phyloP scores from a whole-genome alignment of 345 rosid genomes.

The Populus euphratica region DNA sequence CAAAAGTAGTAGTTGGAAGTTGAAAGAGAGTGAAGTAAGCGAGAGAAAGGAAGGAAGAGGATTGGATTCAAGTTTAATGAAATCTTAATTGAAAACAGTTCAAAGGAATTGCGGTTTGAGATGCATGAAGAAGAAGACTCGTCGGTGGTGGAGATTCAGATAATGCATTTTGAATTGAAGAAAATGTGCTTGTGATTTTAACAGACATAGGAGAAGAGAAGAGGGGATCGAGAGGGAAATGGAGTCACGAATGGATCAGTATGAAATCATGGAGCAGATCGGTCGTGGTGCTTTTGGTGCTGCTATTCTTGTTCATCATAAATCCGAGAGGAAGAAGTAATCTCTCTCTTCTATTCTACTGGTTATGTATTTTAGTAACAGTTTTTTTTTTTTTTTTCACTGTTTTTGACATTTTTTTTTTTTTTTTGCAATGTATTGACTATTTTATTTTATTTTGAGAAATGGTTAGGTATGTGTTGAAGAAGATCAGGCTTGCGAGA shows the following conservation, averaged over 20 bases:
- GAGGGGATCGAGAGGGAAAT: constrained; percentile 24
- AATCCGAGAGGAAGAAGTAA: constrained; percentile 87
- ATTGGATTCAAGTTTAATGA: too few species aligned
- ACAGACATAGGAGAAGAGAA: background rate
- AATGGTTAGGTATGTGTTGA: constrained; percentile 74
- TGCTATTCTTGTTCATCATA: constrained; percentile 91
- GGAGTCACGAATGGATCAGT: constrained; percentile 99
- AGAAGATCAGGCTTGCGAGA: constrained; percentile 95
- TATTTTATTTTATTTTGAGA: background rate
- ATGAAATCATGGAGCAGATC: constrained; percentile 99
- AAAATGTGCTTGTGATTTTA: constrained; percentile 3
- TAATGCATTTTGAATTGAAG: background rate
- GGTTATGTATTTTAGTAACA: background rate
- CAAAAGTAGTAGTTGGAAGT: background rate
- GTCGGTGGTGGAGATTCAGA: background rate
- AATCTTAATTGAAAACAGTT: too few species aligned
- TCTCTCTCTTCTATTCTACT: background rate
- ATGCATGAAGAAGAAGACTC: constrained; percentile 7
- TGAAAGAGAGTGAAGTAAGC: background rate
- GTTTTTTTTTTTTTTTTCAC: background rate
- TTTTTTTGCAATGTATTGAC: background rate
- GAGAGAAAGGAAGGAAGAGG: background rate
- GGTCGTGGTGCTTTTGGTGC: constrained; percentile 99
- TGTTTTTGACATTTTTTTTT: too few species aligned
- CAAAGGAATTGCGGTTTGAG: background rate